A percentile compares a stretch with the other conserved stretches of the same genome.
Conservation (phyloP, 331 rosid genomes). For the Quercus phellos region DNA sequence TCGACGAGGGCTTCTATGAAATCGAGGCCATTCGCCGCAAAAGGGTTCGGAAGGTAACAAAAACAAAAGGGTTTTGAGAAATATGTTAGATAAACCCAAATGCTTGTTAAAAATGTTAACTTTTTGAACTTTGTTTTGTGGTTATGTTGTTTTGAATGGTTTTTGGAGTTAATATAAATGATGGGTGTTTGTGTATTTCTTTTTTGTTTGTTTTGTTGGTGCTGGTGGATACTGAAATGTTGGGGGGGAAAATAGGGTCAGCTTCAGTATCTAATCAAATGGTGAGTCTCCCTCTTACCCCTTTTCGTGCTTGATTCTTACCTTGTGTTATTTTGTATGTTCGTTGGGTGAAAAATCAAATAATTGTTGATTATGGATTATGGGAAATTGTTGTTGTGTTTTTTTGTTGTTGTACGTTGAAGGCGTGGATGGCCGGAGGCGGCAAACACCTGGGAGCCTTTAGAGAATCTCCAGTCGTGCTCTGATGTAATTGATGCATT, state of each 20-base stretch:
- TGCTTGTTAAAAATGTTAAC: background rate
- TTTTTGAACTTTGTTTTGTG: background rate
- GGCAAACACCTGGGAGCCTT: slow-evolving; percentile 96
- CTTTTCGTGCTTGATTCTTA: background rate
- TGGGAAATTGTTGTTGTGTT: background rate
- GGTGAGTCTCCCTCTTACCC: slow-evolving; percentile 42
- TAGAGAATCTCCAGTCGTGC: slow-evolving; percentile 75
- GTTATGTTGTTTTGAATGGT: background rate
- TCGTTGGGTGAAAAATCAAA: background rate
- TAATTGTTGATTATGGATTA: background rate
- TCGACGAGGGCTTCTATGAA: slow-evolving; percentile 70
- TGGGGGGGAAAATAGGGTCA: slow-evolving; percentile 46
- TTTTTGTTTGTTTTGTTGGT: background rate
- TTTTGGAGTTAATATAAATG: background rate
- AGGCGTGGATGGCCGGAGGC: slow-evolving; percentile 97
- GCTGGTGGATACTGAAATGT: slow-evolving; percentile 8
- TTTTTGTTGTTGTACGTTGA: slow-evolving; percentile 2
- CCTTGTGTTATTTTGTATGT: background rate
- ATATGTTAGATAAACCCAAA: background rate
- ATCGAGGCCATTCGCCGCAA: slow-evolving; percentile 81
- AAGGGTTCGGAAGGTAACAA: slow-evolving; percentile 68
- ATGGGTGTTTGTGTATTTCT: background rate
- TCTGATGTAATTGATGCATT: slow-evolving; percentile 79
- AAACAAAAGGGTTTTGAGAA: background rate
- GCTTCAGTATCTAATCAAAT: slow-evolving; percentile 85